These are phyloP conservation scores for Hevea brasiliensis DNA, from an alignment of 345 rosid genomes.

Conservation along the genomic window DNA sequence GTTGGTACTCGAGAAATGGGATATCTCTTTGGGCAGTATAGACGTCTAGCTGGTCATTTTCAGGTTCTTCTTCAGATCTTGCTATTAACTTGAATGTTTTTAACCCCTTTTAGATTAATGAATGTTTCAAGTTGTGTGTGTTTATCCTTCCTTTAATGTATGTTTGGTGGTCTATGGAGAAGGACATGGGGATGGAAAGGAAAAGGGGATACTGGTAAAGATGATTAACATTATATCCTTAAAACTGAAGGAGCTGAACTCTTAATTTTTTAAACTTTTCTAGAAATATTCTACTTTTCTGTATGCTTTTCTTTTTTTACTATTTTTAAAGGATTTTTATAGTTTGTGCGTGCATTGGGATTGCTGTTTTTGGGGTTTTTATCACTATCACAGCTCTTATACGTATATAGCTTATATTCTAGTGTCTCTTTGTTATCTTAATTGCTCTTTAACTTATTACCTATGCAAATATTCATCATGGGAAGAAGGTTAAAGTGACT, in stretches of 20 bases:
- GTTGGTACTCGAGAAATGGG: slow-evolving; percentile 99
- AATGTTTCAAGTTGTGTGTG: not conserved
- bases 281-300: not conserved
- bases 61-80: slow-evolving; percentile 56
- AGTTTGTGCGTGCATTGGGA: not conserved
- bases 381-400: not conserved
- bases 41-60: slow-evolving; percentile 92
- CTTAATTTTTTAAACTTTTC: not conserved
- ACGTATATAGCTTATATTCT: not conserved
- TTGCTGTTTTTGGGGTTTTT: not conserved
- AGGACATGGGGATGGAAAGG: not conserved
- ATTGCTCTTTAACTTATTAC: not conserved
- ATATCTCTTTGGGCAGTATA: slow-evolving; percentile 91
- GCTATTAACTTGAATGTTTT: not conserved
- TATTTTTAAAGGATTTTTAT: too few relatives aligned
- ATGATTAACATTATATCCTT: not conserved
- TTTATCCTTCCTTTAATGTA: not conserved
- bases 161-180: not conserved
- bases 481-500: slow-evolving; percentile 22
- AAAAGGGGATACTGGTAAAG: not conserved
- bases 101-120: not conserved
- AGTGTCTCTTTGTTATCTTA: not conserved
- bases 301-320: not conserved
- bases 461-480: not conserved
- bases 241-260: not conserved